These are phyloP conservation scores for Hanseniaspora vineae DNA, from an alignment of 805 yeast genomes.

Conservation along the genomic window DNA sequence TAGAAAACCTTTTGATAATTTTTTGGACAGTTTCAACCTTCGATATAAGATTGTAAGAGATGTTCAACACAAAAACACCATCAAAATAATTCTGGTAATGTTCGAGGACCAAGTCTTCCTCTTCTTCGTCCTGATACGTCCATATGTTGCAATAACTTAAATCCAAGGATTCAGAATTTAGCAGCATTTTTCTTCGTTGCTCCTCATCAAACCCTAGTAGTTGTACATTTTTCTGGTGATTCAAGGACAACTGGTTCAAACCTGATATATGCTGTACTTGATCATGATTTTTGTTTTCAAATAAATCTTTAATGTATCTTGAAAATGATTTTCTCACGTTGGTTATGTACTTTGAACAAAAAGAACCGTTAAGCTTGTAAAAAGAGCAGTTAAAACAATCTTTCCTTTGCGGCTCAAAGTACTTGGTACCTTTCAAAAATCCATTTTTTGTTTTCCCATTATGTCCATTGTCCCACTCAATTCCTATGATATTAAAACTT, in stretches of 20 bases:
- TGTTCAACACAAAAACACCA: slow-evolving; percentile 32
- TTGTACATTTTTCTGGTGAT: too few species aligned
- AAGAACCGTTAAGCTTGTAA: slow-evolving; percentile 10
- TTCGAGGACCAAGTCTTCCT: background rate
- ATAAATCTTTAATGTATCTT: background rate
- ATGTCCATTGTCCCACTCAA: slow-evolving; percentile 69
- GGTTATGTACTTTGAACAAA: slow-evolving; percentile 22
- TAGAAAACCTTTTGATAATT: slow-evolving; percentile 26
- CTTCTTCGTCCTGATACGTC: background rate
- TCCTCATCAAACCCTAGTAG: slow-evolving; percentile 46
- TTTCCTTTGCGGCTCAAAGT: slow-evolving; percentile 30
- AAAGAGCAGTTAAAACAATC: slow-evolving; percentile 11
- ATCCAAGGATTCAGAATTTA: background rate
- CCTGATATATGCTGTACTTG: too few species aligned
- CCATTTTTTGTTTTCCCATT: slow-evolving; percentile 75
- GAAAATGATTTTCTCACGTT: background rate
- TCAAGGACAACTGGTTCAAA: too few species aligned
- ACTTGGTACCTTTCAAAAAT: slow-evolving; percentile 33
- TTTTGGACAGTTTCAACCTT: slow-evolving; percentile 27
- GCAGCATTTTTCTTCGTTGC: slow-evolving; percentile 32
- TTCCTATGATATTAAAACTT: slow-evolving; percentile 42
- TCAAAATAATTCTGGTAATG: slow-evolving; percentile 5
- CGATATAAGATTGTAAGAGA: slow-evolving; percentile 45
- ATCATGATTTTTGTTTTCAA: background rate
- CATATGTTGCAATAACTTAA: background rate